These are phyloP conservation scores for Phytophthora melonis DNA, from an alignment of 352 stramenopile species.

Conservation along the genomic window DNA sequence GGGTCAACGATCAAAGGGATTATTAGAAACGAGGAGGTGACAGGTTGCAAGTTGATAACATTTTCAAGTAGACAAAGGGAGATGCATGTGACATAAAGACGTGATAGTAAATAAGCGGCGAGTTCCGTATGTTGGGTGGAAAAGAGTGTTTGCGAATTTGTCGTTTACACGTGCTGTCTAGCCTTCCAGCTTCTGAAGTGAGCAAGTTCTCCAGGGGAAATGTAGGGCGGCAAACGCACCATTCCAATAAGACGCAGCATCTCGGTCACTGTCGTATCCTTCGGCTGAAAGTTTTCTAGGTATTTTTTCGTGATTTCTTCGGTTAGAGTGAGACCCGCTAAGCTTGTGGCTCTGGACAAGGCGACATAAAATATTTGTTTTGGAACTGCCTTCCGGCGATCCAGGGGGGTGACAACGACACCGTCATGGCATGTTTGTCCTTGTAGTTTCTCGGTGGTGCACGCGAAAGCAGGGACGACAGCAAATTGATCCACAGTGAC, in stretches of 20 bases:
- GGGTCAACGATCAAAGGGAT: no score
- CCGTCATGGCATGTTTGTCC: conserved; percentile 8
- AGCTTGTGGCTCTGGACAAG: neutral
- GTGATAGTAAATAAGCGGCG: no score
- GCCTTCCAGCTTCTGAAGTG: conserved; percentile 7
- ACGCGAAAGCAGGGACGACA: conserved; percentile 23
- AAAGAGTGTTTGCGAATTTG: no score
- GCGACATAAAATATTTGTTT: conserved; percentile 9
- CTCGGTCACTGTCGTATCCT: neutral
- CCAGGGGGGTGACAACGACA: neutral
- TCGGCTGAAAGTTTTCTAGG: neutral
- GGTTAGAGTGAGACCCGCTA: neutral
- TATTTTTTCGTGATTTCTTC: conserved; percentile 1
- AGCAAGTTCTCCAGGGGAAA: neutral
- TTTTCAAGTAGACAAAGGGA: no score
- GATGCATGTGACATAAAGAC: no score
- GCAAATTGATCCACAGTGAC: conserved; percentile 27
- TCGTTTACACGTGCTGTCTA: neutral
- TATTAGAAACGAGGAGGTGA: no score
- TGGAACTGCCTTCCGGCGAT: neutral
- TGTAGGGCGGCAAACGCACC: neutral
- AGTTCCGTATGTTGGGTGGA: no score
- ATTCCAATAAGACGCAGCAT: neutral
- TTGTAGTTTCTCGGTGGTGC: conserved; percentile 31
- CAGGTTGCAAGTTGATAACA: no score